Evolutionary conservation across 2,329 filamentous ascomycete species (phyloP), one percentile per base, ranked within the genome.

Genomic region (Neofusicoccum sp.): DNA sequence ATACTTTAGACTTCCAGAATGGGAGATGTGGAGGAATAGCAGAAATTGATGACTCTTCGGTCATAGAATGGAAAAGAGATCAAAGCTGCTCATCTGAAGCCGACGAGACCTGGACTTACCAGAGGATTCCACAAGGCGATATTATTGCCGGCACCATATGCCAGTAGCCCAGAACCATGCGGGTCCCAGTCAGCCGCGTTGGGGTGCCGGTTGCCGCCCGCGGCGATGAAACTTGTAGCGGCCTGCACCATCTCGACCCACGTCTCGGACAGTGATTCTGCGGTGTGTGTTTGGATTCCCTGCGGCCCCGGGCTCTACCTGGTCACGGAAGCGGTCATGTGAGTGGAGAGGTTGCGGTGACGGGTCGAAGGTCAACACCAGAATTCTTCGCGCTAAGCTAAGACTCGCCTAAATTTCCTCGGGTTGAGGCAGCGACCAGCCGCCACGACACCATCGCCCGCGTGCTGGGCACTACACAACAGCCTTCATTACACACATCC

Each of bases 151-250:
- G 93, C 89, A 33, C 95, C 95, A 78, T 91, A 99, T 31, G 92
- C 95, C 58, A 99, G 80, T 45, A 92, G 73, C 8, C 89, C 90
- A 20, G 79, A 79, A 64, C 73, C 70, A 16, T 82, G 78, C 20
- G 77, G 71, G 71, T 89, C 86, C 95, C 95, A 99, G 77, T 98
- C 93, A 30, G 93, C 93, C 30, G 91, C 90, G 14, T 89, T 87
- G 16, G 93, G 89, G 69, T 98, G 91, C 68, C 93, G 84, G 75
- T 98, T 99, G 48, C 91, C 93, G 63, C 95, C 95, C 64, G 88
- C 86, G 48, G 91, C 88, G 66, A 95, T 80, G 68, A 83, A 86
- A 44, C 82, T 79, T 12, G 49, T 24, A 16, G 49, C n/a, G 12
- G 49, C 36, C 33, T 56, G 41, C 20, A 61, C 41, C 48, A 54